Evolutionary conservation across 805 yeast species (phyloP), one percentile per base, ranked within the genome.

Genomic region (Saccharomycopsis sp.): DNA sequence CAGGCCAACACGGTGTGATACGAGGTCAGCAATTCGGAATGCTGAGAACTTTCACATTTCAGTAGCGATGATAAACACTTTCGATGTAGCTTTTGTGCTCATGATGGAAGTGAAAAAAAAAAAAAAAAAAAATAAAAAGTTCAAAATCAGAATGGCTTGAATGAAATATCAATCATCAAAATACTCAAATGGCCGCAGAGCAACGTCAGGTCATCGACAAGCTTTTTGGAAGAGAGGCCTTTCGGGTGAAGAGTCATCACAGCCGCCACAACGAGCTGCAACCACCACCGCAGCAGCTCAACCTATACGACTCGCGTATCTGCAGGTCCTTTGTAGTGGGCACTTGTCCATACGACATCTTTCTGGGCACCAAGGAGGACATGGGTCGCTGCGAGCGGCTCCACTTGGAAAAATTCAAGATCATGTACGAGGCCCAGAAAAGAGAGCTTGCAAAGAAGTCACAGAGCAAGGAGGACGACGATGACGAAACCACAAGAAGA

Each of bases 311-410:
- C 39, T 68, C 75, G 10, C 64, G 74, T 33, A 77, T 86, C 5
- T 88, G 97, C 60, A 82, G 81, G 55, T 67, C 82, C 15, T 88
- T 78, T 55, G 58, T 88, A n/a, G 84, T 85, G 12, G 95, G 92
- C 0, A 71, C 73, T 6, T 88, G 97, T 52, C 89, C 95, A 0
- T 79, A 82, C 56, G 96, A 87, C 48, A 57, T 87, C 35, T 83
- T 88, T 53, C 68, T 69, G 9, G 84, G 85, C 5, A 84, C 96
- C 9, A 87, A 86, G 56, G 81, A 80, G 53, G 84, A 81, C 54
- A 60, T 83, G 48, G 96, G 96, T 1, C 68, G 69, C 45, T 88
- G 97, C 55, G 84, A 85, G 0, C 71, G 69, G 50, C 59, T 79
- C 15, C 96, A 88, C 57, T 56, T 77, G 25, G 85, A 84, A 50